A percentile compares a stretch with the other conserved stretches of the same genome.
phyloP scores from a whole-genome alignment of 2,329 filamentous ascomycete genomes.

The Neonectria neomacrospora region DNA sequence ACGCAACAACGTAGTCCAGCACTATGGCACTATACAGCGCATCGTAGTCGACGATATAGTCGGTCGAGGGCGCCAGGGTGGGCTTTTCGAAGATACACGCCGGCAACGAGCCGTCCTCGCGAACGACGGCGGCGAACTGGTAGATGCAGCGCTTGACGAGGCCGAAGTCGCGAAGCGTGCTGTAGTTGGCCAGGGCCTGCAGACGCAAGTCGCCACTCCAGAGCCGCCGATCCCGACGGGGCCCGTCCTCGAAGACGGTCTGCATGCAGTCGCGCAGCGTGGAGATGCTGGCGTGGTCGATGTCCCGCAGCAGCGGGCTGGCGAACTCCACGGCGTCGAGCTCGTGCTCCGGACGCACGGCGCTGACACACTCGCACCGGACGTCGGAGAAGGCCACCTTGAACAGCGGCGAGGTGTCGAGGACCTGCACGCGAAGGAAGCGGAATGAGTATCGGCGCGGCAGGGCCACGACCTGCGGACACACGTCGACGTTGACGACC shows the following conservation, averaged over 20 bases:
- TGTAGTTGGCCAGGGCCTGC: slow-evolving; percentile 51
- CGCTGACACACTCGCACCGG: slow-evolving; percentile 45
- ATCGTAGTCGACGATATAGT: slow-evolving; percentile 53
- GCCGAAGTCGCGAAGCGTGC: slow-evolving; percentile 48
- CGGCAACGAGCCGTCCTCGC: slow-evolving; percentile 48
- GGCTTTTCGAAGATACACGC: slow-evolving; percentile 51
- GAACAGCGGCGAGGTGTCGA: slow-evolving; percentile 50
- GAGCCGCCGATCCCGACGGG: slow-evolving; percentile 50
- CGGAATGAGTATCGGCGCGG: slow-evolving; percentile 49
- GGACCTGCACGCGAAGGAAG: slow-evolving; percentile 48
- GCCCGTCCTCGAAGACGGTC: slow-evolving; percentile 53
- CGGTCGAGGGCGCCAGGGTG: slow-evolving; percentile 43
- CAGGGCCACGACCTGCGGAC: slow-evolving; percentile 45
- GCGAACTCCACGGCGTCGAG: slow-evolving; percentile 32
- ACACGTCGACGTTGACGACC: slow-evolving; percentile 49
- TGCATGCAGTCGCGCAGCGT: slow-evolving; percentile 54
- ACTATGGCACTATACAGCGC: slow-evolving; percentile 48
- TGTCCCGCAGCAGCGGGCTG: slow-evolving; percentile 38
- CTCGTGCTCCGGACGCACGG: slow-evolving; percentile 33
- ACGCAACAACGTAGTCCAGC: slow-evolving; percentile 48
- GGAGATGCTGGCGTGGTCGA: slow-evolving; percentile 47
- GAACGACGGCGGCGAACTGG: slow-evolving; percentile 48
- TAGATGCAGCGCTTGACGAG: slow-evolving; percentile 51
- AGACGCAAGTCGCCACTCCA: slow-evolving; percentile 52
- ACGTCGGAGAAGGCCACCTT: slow-evolving; percentile 47